Evolutionary conservation across 1,284 basidiomycete genomes (phyloP).

Genomic region (Boletellus deceptivus): DNA sequence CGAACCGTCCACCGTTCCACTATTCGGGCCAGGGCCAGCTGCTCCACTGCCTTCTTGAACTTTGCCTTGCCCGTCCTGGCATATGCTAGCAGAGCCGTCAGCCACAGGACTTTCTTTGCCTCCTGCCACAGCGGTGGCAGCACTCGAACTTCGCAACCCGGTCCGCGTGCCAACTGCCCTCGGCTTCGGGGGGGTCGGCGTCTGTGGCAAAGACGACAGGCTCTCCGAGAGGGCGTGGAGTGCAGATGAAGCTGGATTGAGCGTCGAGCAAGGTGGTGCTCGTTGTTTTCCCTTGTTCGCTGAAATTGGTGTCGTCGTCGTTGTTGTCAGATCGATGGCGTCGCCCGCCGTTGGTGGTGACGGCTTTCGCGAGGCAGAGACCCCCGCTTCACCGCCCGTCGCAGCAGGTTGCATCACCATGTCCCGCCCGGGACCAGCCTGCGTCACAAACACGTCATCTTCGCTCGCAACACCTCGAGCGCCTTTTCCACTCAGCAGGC

Average conservation of each 20-base stretch:
- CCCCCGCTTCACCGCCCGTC: background rate
- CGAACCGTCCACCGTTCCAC: conserved; percentile 18
- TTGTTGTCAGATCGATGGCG: conserved; percentile 10
- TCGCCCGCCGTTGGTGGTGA: background rate
- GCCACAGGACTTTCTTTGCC: conserved; percentile 33
- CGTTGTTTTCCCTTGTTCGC: conserved; percentile 26
- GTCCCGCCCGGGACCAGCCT: background rate
- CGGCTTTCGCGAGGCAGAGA: background rate
- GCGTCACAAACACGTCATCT: conserved; percentile 29
- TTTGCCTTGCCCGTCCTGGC: conserved; percentile 10
- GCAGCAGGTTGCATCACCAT: conserved; percentile 2
- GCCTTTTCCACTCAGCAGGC: conserved; percentile 3
- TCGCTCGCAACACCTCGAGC: conserved; percentile 25
- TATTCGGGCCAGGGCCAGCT: conserved; percentile 18
- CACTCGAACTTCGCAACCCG: conserved; percentile 41
- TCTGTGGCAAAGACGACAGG: conserved; percentile 43
- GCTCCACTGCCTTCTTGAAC: conserved; percentile 9
- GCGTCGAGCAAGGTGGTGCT: conserved; percentile 39
- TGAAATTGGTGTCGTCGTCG: conserved; percentile 21
- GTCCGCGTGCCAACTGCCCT: conserved; percentile 29
- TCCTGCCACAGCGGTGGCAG: background rate
- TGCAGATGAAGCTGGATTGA: conserved; percentile 54
- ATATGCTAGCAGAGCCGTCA: conserved; percentile 18
- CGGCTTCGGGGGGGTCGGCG: conserved; percentile 40
- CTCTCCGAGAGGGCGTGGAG: conserved; percentile 58